Conservation (phyloP, 495 filamentous ascomycete genomes). For the Hypomontagnella submonticulosa region DNA sequence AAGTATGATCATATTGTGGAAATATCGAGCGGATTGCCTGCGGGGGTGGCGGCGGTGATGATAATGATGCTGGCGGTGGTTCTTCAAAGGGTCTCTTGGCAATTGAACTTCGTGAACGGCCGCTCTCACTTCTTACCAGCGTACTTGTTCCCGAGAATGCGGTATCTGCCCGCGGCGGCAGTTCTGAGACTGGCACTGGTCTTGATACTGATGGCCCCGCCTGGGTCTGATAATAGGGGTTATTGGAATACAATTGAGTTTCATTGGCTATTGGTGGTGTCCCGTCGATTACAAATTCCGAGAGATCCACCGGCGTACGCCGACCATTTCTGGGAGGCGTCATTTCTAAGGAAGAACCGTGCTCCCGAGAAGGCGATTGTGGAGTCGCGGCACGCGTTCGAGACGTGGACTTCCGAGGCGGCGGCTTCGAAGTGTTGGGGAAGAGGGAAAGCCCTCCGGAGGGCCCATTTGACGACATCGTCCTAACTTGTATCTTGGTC, state of each 20-base stretch:
- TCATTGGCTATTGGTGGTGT: constrained; percentile 37
- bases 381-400: constrained; percentile 53
- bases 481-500: constrained; percentile 19
- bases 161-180: constrained; percentile 57
- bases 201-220: constrained; percentile 53
- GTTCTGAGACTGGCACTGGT: constrained; percentile 49
- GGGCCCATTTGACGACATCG: constrained; percentile 49
- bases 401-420: constrained; percentile 53
- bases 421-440: constrained; percentile 51
- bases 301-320: constrained; percentile 49
- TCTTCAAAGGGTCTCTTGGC: constrained; percentile 57
- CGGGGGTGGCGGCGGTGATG: constrained; percentile 44
- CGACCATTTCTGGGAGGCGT: constrained; percentile 49
- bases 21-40: constrained; percentile 70
- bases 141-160: constrained; percentile 63
- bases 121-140: constrained; percentile 59
- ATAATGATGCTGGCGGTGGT: constrained; percentile 41
- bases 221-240: constrained; percentile 42
- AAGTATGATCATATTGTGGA: constrained; percentile 79
- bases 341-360: constrained; percentile 47
- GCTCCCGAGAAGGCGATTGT: constrained; percentile 48
- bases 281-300: constrained; percentile 51
- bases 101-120: constrained; percentile 59
- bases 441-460: constrained; percentile 64
- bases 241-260: constrained; percentile 39